phyloP scores from a whole-genome alignment of 495 filamentous ascomycete genomes.

The Saxispiralis lemnorum region DNA sequence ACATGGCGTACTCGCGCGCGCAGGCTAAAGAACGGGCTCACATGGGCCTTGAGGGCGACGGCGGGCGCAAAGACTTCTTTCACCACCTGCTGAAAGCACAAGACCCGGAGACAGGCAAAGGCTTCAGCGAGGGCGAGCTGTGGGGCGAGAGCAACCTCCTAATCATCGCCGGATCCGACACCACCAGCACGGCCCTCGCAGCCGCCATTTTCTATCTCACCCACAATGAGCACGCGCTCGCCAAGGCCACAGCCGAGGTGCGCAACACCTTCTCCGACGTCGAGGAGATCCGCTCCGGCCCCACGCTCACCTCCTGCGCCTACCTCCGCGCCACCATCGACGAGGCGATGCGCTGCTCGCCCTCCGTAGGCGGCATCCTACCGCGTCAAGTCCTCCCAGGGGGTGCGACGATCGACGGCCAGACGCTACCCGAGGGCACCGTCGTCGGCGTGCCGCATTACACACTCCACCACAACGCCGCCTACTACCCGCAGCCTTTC shows the following conservation, averaged over 20 bases:
- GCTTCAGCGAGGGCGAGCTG: slow-evolving; percentile 21
- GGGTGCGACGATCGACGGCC: slow-evolving; percentile 35
- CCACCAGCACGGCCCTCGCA: slow-evolving; percentile 37
- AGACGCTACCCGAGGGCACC: slow-evolving; percentile 19
- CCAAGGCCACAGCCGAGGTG: slow-evolving; percentile 33
- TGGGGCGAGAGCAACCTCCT: slow-evolving; percentile 23
- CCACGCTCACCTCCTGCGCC: slow-evolving; percentile 30
- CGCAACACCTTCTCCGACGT: slow-evolving; percentile 33
- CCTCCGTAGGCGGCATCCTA: slow-evolving; percentile 42
- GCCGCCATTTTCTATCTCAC: slow-evolving; percentile 47
- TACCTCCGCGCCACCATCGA: slow-evolving; percentile 46
- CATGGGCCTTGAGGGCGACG: slow-evolving; percentile 13
- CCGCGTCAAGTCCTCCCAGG: slow-evolving; percentile 44
- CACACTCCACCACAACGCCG: slow-evolving; percentile 20
- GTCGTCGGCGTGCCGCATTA: slow-evolving; percentile 18
- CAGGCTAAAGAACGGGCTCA: slow-evolving; percentile 40
- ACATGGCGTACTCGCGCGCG: slow-evolving; percentile 39
- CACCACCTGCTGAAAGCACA: slow-evolving; percentile 21
- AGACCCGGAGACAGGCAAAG: slow-evolving; percentile 22
- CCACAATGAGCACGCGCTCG: slow-evolving; percentile 30
- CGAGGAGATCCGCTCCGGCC: slow-evolving; percentile 34
- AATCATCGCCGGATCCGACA: slow-evolving; percentile 33
- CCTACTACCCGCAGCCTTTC: slow-evolving; percentile 13
- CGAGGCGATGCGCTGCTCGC: slow-evolving; percentile 50
- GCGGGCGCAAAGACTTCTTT: slow-evolving; percentile 19